Evolutionary conservation across 805 yeast species (phyloP).

Genomic region (Metschnikowia gruessii): DNA sequence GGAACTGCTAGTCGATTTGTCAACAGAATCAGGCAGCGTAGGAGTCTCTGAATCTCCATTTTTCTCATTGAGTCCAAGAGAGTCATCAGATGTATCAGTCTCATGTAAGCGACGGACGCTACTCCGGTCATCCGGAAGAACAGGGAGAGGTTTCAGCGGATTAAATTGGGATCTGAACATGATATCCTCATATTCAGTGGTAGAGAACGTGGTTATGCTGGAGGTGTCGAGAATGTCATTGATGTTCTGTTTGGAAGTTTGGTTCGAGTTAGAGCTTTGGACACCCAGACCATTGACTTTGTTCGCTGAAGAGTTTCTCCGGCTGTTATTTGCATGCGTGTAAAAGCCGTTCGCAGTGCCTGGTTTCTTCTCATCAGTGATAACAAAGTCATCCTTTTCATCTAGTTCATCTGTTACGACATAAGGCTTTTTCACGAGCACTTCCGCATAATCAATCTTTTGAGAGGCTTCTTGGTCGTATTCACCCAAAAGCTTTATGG

Average conservation of each 20-base stretch:
- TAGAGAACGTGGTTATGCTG: constrained; percentile 35
- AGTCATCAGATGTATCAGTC: background rate
- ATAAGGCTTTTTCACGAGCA: constrained; percentile 11
- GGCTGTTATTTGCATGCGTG: background rate
- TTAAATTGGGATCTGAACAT: constrained; percentile 39
- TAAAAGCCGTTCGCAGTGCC: background rate
- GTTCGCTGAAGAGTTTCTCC: background rate
- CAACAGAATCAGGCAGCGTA: constrained; percentile 5
- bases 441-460: constrained; percentile 13
- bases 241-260: constrained; percentile 2
- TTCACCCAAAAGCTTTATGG: constrained; percentile 63
- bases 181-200: constrained; percentile 37
- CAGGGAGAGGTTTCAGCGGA: constrained; percentile 16
- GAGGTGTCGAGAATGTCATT: constrained; percentile 7
- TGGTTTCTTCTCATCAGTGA: background rate
- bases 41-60: background rate
- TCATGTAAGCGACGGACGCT: background rate
- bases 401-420: background rate
- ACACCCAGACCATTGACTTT: background rate
- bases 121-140: constrained; percentile 2
- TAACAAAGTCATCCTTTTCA: background rate
- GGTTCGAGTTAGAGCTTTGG: background rate
- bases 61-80: constrained; percentile 4
- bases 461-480: constrained; percentile 44
- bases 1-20: background rate